Evolutionary conservation across 148 eudicot species (phyloP).

Genomic region (Persicaria maculosa): DNA sequence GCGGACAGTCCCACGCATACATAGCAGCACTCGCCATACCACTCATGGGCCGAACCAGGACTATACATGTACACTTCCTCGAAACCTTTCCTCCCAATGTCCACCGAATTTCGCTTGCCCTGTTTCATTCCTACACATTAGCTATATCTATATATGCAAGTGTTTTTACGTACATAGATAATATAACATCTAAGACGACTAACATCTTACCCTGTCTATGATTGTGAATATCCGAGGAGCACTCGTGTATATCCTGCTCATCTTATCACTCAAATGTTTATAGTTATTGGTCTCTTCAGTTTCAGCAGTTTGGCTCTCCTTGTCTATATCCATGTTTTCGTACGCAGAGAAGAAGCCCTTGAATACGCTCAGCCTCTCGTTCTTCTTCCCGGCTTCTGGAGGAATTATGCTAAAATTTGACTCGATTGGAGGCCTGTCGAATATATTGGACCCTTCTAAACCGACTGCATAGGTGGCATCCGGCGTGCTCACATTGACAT

Average conservation of each 20-base stretch:
- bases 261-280: constrained; percentile 54
- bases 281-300: constrained; percentile 65
- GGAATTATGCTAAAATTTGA: constrained; percentile 53
- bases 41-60: constrained; percentile 67
- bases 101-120: constrained; percentile 77
- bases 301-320: constrained; percentile 20
- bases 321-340: background rate
- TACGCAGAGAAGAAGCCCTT: background rate
- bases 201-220: constrained; percentile 59
- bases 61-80: constrained; percentile 58
- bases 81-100: constrained; percentile 53
- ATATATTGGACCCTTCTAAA: constrained; percentile 57
- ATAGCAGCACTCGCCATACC: constrained; percentile 57
- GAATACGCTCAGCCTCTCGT: background rate
- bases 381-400: constrained; percentile 22
- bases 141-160: background rate
- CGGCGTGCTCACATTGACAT: constrained; percentile 73
- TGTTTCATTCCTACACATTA: constrained; percentile 17
- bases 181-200: background rate
- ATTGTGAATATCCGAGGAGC: constrained; percentile 67
- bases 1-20: constrained; percentile 66
- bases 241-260: constrained; percentile 68
- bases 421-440: constrained; percentile 37
- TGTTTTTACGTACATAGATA: background rate
- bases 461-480: constrained; percentile 91